Evolutionary conservation across 2,329 filamentous ascomycete genomes (phyloP), one percentile per base, ranked within the genome.

Genomic region (Sclerotinia subarctica): DNA sequence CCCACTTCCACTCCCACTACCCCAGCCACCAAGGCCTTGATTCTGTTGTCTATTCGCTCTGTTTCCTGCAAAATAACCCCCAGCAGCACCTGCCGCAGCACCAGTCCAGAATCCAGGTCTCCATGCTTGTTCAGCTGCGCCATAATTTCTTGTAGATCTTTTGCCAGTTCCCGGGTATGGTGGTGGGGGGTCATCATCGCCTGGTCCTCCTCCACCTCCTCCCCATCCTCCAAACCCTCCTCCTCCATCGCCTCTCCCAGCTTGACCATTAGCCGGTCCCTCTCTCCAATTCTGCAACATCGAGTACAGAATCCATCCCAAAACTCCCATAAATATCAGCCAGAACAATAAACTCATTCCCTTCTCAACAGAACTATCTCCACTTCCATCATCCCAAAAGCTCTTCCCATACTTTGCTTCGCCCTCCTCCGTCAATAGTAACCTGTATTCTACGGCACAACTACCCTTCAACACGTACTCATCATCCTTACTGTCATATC

Each of bases 381-480:
- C 57, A 51, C 60, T 54, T 58, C 67, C 54, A 58, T 46, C 57
- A 47, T 58, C 54, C 66, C 66, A 68, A 19, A 19, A 52, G 24
- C 38, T 47, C 35, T 58, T 62, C 80, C 32, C 91, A 77, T 90
- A 94, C 73, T 84, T 86, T 73, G 85, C 79, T 79, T 94, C 88
- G 3, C 95, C 95, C 70, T 84, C 82, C 15, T 90, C 87, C 0
- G 94, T 98, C 64, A 98, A 81, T 0, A 90, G 78, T 8, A 98
- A 80, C 19, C 90, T 84, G 79, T 98, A 98, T 80, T 97, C 92
- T 32, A 97, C 94, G 19, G 91, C 95, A 79, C 94, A 98, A 78
- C 91, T 95, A 29, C 95, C 95, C 75, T 91, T 93, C 66, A 98
- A 81, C n/a, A 98, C 86, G 78, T 93, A 96, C 0, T 88, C 87